A percentile compares a stretch with the other conserved stretches of the same genome.
These are phyloP conservation scores for Carex littledalei DNA, from an alignment of 176 grass and related monocot species.

Conservation along the genomic window DNA sequence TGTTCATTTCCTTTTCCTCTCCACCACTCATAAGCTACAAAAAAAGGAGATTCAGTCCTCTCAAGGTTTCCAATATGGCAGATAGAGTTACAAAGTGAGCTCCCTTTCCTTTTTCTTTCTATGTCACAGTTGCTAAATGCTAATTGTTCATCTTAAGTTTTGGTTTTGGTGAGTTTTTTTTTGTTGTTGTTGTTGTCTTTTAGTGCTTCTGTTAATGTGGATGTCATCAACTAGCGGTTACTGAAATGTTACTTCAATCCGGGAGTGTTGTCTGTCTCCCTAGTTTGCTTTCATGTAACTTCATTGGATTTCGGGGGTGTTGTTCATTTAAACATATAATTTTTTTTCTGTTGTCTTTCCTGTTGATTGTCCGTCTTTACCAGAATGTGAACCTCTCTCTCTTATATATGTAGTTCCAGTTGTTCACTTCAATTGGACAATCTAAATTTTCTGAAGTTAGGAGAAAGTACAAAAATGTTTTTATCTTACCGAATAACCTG, in stretches of 20 bases:
- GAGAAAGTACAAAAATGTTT: no score
- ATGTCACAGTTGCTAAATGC: not conserved
- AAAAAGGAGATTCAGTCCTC: not conserved
- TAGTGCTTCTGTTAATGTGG: not conserved
- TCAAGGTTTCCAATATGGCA: not conserved
- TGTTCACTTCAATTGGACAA: not conserved
- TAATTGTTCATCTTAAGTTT: not conserved
- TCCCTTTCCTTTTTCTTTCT: not conserved
- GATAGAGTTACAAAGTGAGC: not conserved
- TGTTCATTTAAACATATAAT: no score
- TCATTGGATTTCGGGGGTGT: no score
- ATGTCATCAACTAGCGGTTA: not conserved
- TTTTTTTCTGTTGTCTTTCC: no score
- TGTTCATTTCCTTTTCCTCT: not conserved
- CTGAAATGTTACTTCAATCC: not conserved
- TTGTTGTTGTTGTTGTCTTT: no score
- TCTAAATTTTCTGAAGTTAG: no score
- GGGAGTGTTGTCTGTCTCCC: not conserved
- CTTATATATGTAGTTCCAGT: not conserved
- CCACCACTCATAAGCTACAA: not conserved
- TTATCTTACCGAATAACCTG: no score
- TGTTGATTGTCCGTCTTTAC: not conserved
- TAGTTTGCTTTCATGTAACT: not conserved
- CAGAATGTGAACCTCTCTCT: not conserved
- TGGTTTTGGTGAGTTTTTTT: not conserved